Evolutionary conservation across 2,329 filamentous ascomycete genomes (phyloP), one percentile per base, ranked within the genome.

Genomic region (Diaporthe eres): DNA sequence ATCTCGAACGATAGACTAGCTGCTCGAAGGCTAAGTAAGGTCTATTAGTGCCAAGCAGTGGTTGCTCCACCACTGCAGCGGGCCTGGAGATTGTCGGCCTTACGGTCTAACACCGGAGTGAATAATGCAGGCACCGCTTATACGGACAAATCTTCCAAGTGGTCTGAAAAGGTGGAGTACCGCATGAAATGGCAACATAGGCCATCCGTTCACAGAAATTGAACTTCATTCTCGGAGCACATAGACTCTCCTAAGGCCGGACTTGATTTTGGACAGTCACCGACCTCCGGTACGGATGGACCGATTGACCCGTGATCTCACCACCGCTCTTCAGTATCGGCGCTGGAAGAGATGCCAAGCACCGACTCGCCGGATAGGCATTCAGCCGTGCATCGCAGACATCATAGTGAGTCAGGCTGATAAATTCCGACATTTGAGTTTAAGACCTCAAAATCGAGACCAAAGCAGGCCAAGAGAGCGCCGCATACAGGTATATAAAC

Each of bases 211-310:
- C 19, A 60, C 10, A 42, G 58, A 17, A 28, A 42, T 25, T 42
- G 8, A 42, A 9, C 44, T 42, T 61, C 9, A 28, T 42, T 10
- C 19, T 44, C 58, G 58, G 58, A 28, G 13, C n/a, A 28, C 15
- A 10, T 28, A 22, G n/a, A 42, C n/a, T 25, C n/a, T 44, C 58
- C 58, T 42, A 61, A 61, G n/a, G n/a, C 58, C 58, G 58, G 53
- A 42, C 13, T 44, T 25, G 58, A 12, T 28, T 12, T 22, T 61
- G 37, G 15, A 44, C 9, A 61, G 58, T 44, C 37, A 9, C 58
- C 58, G 58, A 42, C 37, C 58, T 42, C n/a, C 37, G 37, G 13
- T 61, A 6, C 58, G 37, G 58, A 10, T 42, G 58, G 34, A 31
- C 28, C 28, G 15, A 57, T 57, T 6, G 8, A 19, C 15, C 53